Evolutionary conservation across 1,284 basidiomycete genomes (phyloP), one percentile per base, ranked within the genome.

Genomic region (Papiliotrema flavescens): DNA sequence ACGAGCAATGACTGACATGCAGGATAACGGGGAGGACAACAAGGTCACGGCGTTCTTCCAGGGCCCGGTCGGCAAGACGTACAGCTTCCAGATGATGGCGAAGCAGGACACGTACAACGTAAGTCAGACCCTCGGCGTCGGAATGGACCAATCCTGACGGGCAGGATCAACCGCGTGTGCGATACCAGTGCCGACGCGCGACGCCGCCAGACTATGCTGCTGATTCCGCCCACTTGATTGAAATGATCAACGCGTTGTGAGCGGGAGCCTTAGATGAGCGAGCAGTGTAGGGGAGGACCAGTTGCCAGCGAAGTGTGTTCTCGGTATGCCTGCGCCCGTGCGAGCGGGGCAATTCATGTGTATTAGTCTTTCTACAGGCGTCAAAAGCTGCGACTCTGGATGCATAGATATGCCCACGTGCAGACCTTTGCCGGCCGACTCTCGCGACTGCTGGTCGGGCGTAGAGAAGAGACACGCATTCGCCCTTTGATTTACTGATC

Each of bases 71-170:
- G 88, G 87, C 58, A 80, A 82, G 60, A 83, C 84, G 1, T 96
- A 82, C 77, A 88, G 90, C 65, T 92, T 98, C 76, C 82, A 83
- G 50, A 92, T 91, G 73, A 84, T 87, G 47, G 95, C 92, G 11
- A 93, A 89, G 78, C 85, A 87, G 65, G 91, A 96, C 62, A 85
- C 84, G 0, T 96, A 83, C 74, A 89, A 92, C 64, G 90, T 90
- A 66, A 67, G 86, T 76, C 1, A 22, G 39, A 20, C 36, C 11
- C 40, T 20, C 17, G 32, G 13, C 42, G 15, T 28, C 0, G 51
- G 48, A n/a, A 36, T 42, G 35, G 24, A 35, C 17, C 51, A 49
- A 50, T 22, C 11, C 9, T 43, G 5, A 28, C 23, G 9, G 24
- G 8, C 59, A 94, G 87, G 90, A 90, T 37, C 81, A 81, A 70